phyloP scores from a whole-genome alignment of 805 yeast species.

The Starmerella roubikii region DNA sequence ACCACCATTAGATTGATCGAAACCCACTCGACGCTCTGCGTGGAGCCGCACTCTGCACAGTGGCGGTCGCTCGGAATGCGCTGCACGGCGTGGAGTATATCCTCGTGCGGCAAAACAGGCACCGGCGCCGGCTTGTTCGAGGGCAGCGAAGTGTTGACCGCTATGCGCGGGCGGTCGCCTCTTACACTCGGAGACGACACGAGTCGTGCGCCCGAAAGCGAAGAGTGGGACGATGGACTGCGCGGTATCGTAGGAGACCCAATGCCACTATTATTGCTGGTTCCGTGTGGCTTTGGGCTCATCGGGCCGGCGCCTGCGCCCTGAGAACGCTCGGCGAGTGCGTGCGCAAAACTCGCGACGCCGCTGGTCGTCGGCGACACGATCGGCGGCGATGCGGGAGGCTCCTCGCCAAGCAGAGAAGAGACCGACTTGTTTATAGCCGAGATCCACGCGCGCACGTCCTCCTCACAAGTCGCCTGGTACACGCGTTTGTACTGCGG shows the following conservation, averaged over 20 bases:
- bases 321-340: not conserved
- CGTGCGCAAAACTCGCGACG: not conserved
- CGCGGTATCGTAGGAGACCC: not conserved
- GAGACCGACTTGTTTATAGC: constrained; percentile 43
- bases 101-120: not conserved
- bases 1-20: constrained; percentile 60
- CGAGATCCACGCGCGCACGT: constrained; percentile 54
- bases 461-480: constrained; percentile 60
- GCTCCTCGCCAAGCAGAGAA: constrained; percentile 26
- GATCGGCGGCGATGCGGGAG: not conserved
- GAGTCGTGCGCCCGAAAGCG: constrained; percentile 6
- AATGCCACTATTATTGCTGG: not conserved
- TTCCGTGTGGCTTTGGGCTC: not conserved
- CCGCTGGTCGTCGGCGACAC: not conserved
- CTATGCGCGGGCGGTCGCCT: constrained; percentile 14
- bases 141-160: constrained; percentile 11
- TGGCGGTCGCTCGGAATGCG: constrained; percentile 38
- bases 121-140: not conserved
- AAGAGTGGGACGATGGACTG: not conserved
- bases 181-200: too few species aligned
- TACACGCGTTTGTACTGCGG: constrained; percentile 57
- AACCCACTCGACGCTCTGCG: constrained; percentile 65
- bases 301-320: not conserved
- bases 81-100: constrained; percentile 13
- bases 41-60: constrained; percentile 72